These are phyloP conservation scores for Hypoxylon subgilvum DNA, from an alignment of 495 filamentous ascomycete species.

Conservation along the genomic window DNA sequence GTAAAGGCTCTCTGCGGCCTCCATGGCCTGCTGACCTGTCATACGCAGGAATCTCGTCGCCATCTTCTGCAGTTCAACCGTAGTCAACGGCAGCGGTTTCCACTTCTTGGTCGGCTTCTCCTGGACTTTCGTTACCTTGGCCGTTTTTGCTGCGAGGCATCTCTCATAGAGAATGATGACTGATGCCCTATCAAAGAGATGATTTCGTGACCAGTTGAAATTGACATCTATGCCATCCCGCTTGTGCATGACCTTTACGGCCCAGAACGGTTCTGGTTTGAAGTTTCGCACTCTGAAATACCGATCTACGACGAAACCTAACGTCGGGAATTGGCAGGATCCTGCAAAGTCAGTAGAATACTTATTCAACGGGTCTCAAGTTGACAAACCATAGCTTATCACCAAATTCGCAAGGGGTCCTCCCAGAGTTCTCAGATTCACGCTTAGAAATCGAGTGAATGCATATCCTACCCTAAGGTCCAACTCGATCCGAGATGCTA, in stretches of 20 bases:
- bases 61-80: conserved; percentile 98
- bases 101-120: conserved; percentile 93
- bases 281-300: conserved; percentile 94
- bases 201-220: conserved; percentile 82
- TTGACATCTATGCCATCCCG: conserved; percentile 79
- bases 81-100: conserved; percentile 92
- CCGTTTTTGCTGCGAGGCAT: conserved; percentile 76
- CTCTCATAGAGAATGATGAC: conserved; percentile 84
- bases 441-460: conserved; percentile 88
- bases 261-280: conserved; percentile 90
- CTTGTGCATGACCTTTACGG: conserved; percentile 80
- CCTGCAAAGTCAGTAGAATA: conserved; percentile 55
- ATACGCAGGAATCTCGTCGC: conserved; percentile 84
- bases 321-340: conserved; percentile 94
- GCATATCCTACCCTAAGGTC: conserved; percentile 89
- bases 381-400: conserved; percentile 81
- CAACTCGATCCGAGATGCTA: conserved; percentile 87
- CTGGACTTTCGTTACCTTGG: conserved; percentile 79
- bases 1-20: conserved; percentile 86
- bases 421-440: conserved; percentile 71
- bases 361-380: conserved; percentile 10
- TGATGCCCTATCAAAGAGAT: conserved; percentile 85
- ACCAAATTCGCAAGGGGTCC: conserved; percentile 64
- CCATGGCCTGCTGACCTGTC: conserved; percentile 87
- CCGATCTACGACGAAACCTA: conserved; percentile 95